Evolutionary conservation across 139 green algal genomes (phyloP).

Genomic region (Chlamydomonas schloesseri): DNA sequence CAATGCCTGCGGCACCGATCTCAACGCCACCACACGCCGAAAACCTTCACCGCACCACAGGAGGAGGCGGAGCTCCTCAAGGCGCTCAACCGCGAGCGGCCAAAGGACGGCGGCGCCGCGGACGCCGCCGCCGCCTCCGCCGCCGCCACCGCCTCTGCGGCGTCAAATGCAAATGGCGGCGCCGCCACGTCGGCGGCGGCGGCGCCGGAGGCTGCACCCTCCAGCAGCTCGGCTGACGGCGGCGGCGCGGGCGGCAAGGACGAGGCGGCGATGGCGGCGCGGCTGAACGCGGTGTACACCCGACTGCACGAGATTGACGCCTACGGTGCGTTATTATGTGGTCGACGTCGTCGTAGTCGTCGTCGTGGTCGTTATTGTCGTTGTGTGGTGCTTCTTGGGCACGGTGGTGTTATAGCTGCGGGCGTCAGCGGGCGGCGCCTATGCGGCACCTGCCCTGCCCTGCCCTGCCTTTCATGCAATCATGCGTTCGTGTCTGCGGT

Average conservation of each 20-base stretch:
- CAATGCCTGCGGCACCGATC: no score
- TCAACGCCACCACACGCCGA: neutral
- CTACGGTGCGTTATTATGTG: slow-evolving; percentile 61
- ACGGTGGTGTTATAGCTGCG: no score
- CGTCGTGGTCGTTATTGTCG: no score
- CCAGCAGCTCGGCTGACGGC: neutral
- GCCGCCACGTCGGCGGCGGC: neutral
- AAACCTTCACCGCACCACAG: neutral
- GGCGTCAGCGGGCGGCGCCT: no score
- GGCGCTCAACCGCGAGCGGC: slow-evolving; percentile 40
- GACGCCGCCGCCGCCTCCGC: neutral
- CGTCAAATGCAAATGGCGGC: no score
- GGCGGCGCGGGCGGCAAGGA: neutral
- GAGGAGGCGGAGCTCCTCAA: slow-evolving; percentile 79
- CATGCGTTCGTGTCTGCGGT: no score
- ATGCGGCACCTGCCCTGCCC: no score
- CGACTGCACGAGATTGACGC: slow-evolving; percentile 91
- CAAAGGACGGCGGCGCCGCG: neutral
- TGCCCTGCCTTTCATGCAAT: no score
- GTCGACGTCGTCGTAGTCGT: no score
- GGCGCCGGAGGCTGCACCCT: neutral
- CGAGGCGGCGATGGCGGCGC: slow-evolving; percentile 41
- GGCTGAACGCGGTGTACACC: slow-evolving; percentile 73
- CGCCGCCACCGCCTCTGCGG: no score
- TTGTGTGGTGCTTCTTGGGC: no score